Evolutionary conservation across 768 basidiomycete species (phyloP).

Genomic region (Pleurotus tuoliensis): DNA sequence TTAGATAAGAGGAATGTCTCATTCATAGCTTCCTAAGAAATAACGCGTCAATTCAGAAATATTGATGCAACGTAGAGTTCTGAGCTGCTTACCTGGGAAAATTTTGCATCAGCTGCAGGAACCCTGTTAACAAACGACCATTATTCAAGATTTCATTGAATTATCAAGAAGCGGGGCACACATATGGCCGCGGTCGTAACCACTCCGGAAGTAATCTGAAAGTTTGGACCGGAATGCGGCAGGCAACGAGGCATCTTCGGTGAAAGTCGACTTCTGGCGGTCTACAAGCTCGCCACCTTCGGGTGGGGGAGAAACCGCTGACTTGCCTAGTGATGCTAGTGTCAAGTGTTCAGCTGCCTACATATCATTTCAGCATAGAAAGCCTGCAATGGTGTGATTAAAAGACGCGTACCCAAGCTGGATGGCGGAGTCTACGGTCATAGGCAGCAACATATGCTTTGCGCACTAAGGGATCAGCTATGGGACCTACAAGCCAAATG

Average conservation of each 20-base stretch:
- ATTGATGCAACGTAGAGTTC: background rate
- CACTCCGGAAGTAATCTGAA: slow-evolving; percentile 88
- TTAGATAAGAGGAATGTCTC: slow-evolving; percentile 95
- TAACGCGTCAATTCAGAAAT: background rate
- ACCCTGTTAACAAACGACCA: slow-evolving; percentile 54
- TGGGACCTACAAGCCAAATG: slow-evolving; percentile 57
- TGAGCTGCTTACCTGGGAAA: slow-evolving; percentile 58
- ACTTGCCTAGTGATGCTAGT: slow-evolving; percentile 62
- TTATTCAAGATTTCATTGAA: background rate
- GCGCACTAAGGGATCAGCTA: slow-evolving; percentile 74
- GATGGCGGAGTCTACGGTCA: slow-evolving; percentile 86
- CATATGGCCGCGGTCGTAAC: slow-evolving; percentile 98
- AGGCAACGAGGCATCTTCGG: slow-evolving; percentile 81
- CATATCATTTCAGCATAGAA: background rate
- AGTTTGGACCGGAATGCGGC: slow-evolving; percentile 74
- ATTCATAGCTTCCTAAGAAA: slow-evolving; percentile 77
- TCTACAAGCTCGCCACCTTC: slow-evolving; percentile 49
- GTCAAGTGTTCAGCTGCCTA: slow-evolving; percentile 97
- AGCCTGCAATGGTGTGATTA: background rate
- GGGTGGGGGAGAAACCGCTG: slow-evolving; percentile 22
- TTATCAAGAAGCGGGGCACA: slow-evolving; percentile 30
- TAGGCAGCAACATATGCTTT: slow-evolving; percentile 88
- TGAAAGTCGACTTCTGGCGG: slow-evolving; percentile 72
- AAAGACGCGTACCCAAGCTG: slow-evolving; percentile 72
- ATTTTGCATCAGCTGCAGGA: slow-evolving; percentile 93